phyloP scores from a whole-genome alignment of 2,329 filamentous ascomycete genomes.

The Verticillium nonalfalfae region DNA sequence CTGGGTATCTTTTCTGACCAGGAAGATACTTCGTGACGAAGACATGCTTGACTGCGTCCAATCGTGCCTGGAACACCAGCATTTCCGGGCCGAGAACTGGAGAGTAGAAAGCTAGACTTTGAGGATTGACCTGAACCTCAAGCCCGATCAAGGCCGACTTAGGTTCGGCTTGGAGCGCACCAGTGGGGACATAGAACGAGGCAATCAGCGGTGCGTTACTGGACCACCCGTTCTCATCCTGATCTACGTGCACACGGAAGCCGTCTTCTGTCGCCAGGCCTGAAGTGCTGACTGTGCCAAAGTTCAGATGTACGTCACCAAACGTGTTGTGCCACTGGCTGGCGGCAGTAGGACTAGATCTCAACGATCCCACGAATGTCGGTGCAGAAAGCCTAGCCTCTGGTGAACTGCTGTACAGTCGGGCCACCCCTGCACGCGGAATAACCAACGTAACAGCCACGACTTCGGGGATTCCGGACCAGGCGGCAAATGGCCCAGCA shows the following conservation, averaged over 20 bases:
- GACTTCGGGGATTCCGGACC: slow-evolving; percentile 27
- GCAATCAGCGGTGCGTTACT: slow-evolving; percentile 30
- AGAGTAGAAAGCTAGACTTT: slow-evolving; percentile 16
- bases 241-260: slow-evolving; percentile 22
- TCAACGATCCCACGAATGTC: slow-evolving; percentile 21
- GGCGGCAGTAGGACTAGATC: slow-evolving; percentile 9
- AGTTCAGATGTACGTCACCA: slow-evolving; percentile 31
- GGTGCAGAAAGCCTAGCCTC: slow-evolving; percentile 16
- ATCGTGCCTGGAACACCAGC: slow-evolving; percentile 22
- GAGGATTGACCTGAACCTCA: slow-evolving; percentile 17
- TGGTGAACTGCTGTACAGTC: slow-evolving; percentile 15
- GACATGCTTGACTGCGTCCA: slow-evolving; percentile 21
- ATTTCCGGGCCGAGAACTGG: slow-evolving; percentile 17
- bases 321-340: slow-evolving; percentile 27
- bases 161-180: slow-evolving; percentile 24
- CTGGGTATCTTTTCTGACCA: slow-evolving; percentile 21
- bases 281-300: slow-evolving; percentile 25
- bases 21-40: slow-evolving; percentile 30
- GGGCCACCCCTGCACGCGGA: slow-evolving; percentile 19
- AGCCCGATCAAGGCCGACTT: slow-evolving; percentile 23
- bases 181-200: slow-evolving; percentile 32
- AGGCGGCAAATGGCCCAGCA: slow-evolving; percentile 23
- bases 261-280: slow-evolving; percentile 19
- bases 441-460: slow-evolving; percentile 30
- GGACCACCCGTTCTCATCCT: slow-evolving; percentile 27